Conservation (phyloP, 1,284 basidiomycete genomes). For the Sphagnurus paluster region DNA sequence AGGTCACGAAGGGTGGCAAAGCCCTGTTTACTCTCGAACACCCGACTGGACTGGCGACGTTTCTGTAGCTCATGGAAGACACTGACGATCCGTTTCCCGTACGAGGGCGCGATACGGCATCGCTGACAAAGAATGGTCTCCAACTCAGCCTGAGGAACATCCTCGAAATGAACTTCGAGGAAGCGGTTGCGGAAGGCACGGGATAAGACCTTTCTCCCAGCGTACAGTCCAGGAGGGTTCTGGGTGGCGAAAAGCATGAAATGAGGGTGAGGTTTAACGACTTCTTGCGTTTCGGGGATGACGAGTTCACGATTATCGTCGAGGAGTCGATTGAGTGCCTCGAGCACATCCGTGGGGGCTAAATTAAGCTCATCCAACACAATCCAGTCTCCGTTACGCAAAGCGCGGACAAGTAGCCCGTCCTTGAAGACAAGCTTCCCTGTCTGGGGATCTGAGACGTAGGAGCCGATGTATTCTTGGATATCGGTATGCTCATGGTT, state of each 20-base stretch:
- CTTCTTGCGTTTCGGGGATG: slow-evolving; percentile 95
- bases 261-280: slow-evolving; percentile 90
- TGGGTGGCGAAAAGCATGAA: slow-evolving; percentile 99
- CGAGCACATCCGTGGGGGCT: slow-evolving; percentile 96
- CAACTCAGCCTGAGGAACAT: slow-evolving; percentile 92
- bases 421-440: slow-evolving; percentile 96
- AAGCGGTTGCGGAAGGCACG: slow-evolving; percentile 99
- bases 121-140: slow-evolving; percentile 91
- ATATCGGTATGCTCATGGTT: slow-evolving; percentile 99
- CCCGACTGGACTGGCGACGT: slow-evolving; percentile 84
- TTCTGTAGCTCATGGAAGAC: slow-evolving; percentile 96
- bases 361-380: slow-evolving; percentile 98
- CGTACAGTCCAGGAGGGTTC: slow-evolving; percentile 97
- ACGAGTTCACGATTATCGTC: slow-evolving; percentile 98
- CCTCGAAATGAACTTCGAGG: slow-evolving; percentile 97
- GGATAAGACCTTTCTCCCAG: slow-evolving; percentile 93
- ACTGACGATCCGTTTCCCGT: slow-evolving; percentile 86
- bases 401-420: slow-evolving; percentile 90
- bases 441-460: slow-evolving; percentile 89
- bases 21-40: slow-evolving; percentile 97
- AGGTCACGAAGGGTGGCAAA: slow-evolving; percentile 97
- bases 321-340: slow-evolving; percentile 94
- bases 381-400: slow-evolving; percentile 95
- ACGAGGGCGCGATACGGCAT: slow-evolving; percentile 90
- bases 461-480: slow-evolving; percentile 98